These are phyloP conservation scores for Termitomyces eurrhizus DNA, from an alignment of 768 basidiomycete species.

Conservation along the genomic window DNA sequence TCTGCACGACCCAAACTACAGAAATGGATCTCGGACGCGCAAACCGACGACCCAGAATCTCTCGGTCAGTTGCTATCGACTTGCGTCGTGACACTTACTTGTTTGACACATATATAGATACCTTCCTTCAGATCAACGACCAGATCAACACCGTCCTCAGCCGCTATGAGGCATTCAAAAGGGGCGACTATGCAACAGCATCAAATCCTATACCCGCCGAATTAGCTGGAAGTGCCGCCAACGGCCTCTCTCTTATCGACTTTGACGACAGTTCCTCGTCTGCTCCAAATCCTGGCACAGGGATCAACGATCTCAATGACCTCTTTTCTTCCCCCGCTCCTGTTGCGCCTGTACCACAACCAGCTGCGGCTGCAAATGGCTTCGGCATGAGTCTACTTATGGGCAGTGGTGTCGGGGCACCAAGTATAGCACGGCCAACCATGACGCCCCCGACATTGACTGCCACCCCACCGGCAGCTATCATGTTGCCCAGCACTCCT, in stretches of 20 bases:
- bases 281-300: conserved; percentile 19
- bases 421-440: conserved; percentile 14
- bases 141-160: conserved; percentile 91
- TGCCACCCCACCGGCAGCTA: conserved; percentile 35
- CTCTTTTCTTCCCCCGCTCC: conserved; percentile 44
- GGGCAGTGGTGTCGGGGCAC: conserved; percentile 15
- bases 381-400: conserved; percentile 14
- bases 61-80: conserved; percentile 54
- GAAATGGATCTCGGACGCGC: conserved; percentile 96
- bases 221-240: conserved; percentile 32
- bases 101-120: conserved; percentile 48
- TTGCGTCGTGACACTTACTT: background rate
- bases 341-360: conserved; percentile 22
- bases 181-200: conserved; percentile 76
- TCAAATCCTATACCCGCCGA: conserved; percentile 67
- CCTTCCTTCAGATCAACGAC: conserved; percentile 94
- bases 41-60: conserved; percentile 84
- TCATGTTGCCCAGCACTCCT: conserved; percentile 34
- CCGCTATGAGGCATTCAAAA: conserved; percentile 91
- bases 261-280: conserved; percentile 52
- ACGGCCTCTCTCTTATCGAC: conserved; percentile 65
- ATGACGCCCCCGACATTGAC: conserved; percentile 24
- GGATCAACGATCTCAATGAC: conserved; percentile 54
- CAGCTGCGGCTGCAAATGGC: conserved; percentile 2
- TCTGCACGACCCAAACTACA: conserved; percentile 91